Conservation (phyloP, 176 grass and related monocot species). For the Musa itinerans region DNA sequence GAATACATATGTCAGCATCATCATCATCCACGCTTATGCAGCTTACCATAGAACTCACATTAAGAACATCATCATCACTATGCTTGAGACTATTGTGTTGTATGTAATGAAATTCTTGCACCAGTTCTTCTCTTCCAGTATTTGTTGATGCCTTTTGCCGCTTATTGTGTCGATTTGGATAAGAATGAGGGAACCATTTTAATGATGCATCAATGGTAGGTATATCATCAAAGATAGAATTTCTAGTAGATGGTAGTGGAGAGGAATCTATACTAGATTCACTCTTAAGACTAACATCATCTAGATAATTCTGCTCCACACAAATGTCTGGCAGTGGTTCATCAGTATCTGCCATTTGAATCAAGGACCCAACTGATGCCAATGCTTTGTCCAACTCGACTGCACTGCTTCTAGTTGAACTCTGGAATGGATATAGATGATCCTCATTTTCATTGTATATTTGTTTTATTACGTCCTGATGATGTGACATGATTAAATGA, state of each 20-base stretch:
- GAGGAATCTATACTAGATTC: constrained; percentile 95
- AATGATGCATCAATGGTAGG: constrained; percentile 31
- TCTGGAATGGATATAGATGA: constrained; percentile 23
- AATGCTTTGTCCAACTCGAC: constrained; percentile 27
- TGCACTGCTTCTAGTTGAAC: constrained; percentile 36
- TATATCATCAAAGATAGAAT: constrained; percentile 50
- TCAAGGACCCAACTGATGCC: constrained; percentile 42
- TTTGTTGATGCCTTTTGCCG: not conserved
- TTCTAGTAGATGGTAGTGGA: constrained; percentile 73
- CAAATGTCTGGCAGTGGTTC: constrained; percentile 26
- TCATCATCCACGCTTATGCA: constrained; percentile 27
- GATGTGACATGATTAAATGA: constrained; percentile 4
- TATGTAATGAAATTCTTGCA: constrained; percentile 32
- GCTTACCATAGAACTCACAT: constrained; percentile 23
- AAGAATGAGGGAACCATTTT: constrained; percentile 33
- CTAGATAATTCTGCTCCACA: constrained; percentile 41
- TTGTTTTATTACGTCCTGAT: constrained; percentile 21
- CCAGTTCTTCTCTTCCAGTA: constrained; percentile 8
- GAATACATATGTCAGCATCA: constrained; percentile 52
- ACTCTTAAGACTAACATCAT: constrained; percentile 47
- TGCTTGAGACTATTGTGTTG: constrained; percentile 34
- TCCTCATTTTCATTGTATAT: constrained; percentile 31
- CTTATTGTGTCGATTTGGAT: constrained; percentile 4
- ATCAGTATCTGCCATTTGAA: constrained; percentile 31
- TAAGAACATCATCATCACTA: constrained; percentile 25